A percentile compares a stretch with the other conserved stretches of the same genome.
Evolutionary conservation across 441 rosid genomes (phyloP).

Genomic region (Isatis lusitanica): DNA sequence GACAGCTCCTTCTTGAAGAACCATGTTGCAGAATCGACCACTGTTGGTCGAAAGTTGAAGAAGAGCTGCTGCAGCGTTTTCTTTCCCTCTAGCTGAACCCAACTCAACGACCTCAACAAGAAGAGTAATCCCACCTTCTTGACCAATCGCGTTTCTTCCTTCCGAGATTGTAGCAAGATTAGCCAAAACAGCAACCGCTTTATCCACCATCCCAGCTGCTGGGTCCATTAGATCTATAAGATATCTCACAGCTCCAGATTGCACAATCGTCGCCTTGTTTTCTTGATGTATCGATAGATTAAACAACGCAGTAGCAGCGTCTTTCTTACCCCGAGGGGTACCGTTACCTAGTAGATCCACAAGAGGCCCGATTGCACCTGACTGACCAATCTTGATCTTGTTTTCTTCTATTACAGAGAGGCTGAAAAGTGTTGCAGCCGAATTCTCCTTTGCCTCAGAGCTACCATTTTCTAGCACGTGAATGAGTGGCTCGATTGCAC

Average conservation of each 20-base stretch:
- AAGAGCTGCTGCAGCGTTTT: constrained; percentile 96
- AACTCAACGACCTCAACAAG: constrained; percentile 95
- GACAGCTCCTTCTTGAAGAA: constrained; percentile 96
- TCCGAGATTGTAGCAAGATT: constrained; percentile 81
- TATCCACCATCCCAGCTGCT: constrained; percentile 96
- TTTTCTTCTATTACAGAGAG: constrained; percentile 91
- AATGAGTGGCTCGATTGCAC: constrained; percentile 85
- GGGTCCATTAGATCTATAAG: constrained; percentile 97
- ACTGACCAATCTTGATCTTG: constrained; percentile 83
- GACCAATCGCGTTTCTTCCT: constrained; percentile 84
- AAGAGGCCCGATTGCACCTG: constrained; percentile 87
- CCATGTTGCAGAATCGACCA: constrained; percentile 66
- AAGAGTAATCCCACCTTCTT: constrained; percentile 76
- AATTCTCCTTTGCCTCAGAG: constrained; percentile 85
- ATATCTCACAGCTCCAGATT: constrained; percentile 81
- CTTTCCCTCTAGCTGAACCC: constrained; percentile 96
- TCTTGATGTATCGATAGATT: constrained; percentile 86
- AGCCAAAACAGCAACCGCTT: constrained; percentile 96
- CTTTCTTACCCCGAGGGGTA: constrained; percentile 87
- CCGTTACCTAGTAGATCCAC: constrained; percentile 89
- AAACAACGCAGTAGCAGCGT: constrained; percentile 91
- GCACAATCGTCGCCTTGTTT: constrained; percentile 78
- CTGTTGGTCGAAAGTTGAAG: constrained; percentile 78
- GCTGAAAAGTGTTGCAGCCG: constrained; percentile 97
- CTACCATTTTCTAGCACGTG: constrained; percentile 78